Evolutionary conservation across 2,329 filamentous ascomycete genomes (phyloP).

Genomic region (Sclerotinia subarctica): DNA sequence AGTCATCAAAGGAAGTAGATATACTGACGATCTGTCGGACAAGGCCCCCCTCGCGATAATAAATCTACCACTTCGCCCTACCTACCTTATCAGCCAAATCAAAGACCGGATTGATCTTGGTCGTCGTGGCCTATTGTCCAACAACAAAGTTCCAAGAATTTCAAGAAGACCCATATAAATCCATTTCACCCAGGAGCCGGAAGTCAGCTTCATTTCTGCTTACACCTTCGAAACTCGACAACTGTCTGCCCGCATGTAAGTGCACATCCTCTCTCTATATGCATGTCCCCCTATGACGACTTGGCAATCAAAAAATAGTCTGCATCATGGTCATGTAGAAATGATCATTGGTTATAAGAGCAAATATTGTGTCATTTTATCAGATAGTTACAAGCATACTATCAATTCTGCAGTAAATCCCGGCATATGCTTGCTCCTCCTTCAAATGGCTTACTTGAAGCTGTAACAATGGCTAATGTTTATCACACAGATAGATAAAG

Average conservation of each 20-base stretch:
- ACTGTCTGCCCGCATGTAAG: conserved; percentile 28
- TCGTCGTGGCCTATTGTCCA: conserved; percentile 11
- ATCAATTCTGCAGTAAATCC: not conserved
- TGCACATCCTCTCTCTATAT: conserved; percentile 24
- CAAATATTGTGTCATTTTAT: not conserved
- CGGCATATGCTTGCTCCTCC: conserved; percentile 24
- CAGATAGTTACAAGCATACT: not conserved
- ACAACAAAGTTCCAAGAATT: not conserved
- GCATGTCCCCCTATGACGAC: conserved; percentile 13
- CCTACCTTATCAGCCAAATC: conserved; percentile 1
- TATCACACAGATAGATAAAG: conserved; percentile 32
- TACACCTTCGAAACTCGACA: conserved; percentile 20
- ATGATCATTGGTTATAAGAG: conserved; percentile 1
- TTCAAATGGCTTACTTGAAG: conserved; percentile 24
- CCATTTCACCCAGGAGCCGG: not conserved
- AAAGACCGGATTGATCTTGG: conserved; percentile 5
- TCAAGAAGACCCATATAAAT: not conserved
- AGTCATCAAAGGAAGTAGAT: conserved; percentile 2
- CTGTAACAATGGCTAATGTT: conserved; percentile 33
- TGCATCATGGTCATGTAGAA: conserved; percentile 7
- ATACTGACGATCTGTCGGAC: conserved; percentile 8
- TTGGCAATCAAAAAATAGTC: not conserved
- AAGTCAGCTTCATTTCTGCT: not conserved
- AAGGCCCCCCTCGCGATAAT: conserved; percentile 16
- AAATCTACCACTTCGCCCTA: conserved; percentile 15